Percentiles rank a stretch among this genome's conserved stretches.
phyloP scores from a whole-genome alignment of 352 stramenopile species.

The Achlya hypogyna region DNA sequence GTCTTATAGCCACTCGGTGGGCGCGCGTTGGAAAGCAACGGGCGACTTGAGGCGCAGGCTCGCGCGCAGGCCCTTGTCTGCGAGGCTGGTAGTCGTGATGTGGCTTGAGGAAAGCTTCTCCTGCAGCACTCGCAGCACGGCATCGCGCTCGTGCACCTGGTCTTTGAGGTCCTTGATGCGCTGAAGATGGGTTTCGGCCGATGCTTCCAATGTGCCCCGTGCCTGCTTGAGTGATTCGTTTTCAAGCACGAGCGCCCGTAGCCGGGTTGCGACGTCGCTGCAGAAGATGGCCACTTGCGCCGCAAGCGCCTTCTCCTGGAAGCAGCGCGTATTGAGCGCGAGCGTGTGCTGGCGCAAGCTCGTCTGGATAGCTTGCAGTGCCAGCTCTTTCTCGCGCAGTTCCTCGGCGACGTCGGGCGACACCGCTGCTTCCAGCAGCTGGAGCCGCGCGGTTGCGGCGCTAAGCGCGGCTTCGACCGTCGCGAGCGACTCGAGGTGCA shows the following conservation, averaged over 20 bases:
- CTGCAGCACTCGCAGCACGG: neutral
- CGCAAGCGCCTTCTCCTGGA: neutral
- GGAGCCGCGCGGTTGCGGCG: neutral
- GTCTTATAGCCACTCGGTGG: neutral
- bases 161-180: neutral
- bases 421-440: neutral
- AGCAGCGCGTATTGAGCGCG: neutral
- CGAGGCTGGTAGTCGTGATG: neutral
- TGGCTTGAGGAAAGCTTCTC: neutral
- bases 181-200: neutral
- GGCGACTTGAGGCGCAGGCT: neutral
- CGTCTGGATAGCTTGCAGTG: neutral
- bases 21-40: neutral
- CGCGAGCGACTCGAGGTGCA: neutral
- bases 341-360: neutral
- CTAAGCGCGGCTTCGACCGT: neutral
- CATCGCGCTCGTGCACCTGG: neutral
- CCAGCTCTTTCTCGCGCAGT: neutral
- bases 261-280: neutral
- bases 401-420: neutral
- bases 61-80: neutral
- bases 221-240: neutral
- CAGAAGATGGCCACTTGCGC: constrained; percentile 2
- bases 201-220: neutral
- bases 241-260: neutral